Percentiles rank a stretch among this genome's conserved stretches.
phyloP scores from a whole-genome alignment of 257 asterid genomes.

The Solanum bulbocastanum region DNA sequence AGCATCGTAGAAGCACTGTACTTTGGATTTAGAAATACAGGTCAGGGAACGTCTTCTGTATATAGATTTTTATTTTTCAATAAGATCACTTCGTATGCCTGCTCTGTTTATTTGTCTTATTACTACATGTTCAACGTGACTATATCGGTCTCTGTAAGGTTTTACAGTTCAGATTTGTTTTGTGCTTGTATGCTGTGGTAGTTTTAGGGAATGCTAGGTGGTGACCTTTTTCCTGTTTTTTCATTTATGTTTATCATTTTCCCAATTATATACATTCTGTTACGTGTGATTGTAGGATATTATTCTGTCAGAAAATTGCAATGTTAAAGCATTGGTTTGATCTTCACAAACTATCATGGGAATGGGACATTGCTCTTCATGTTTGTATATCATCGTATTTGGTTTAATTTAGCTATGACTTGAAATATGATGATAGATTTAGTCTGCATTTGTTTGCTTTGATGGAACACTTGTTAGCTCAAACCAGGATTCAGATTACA shows the following conservation, averaged over 20 bases:
- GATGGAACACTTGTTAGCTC: neutral
- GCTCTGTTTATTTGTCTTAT: neutral
- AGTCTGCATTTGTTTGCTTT: neutral
- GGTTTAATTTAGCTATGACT: neutral
- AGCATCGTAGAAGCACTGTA: conserved; percentile 44
- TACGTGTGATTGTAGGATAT: neutral
- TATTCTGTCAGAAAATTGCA: neutral
- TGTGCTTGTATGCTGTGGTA: neutral
- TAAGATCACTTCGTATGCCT: conserved; percentile 31
- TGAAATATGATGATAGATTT: neutral
- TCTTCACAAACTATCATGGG: neutral
- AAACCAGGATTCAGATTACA: neutral
- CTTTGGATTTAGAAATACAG: conserved; percentile 59
- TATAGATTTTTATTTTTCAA: conserved; percentile 53
- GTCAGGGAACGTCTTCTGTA: conserved; percentile 58
- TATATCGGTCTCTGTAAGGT: conserved; percentile 11
- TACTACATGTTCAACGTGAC: neutral
- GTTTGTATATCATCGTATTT: neutral
- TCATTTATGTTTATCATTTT: neutral
- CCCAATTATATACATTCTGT: neutral
- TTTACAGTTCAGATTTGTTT: neutral
- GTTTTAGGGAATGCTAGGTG: neutral
- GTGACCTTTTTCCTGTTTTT: neutral
- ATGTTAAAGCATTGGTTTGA: neutral
- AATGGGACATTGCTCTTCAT: neutral